Evolutionary conservation across 1,284 basidiomycete species (phyloP), one percentile per base, ranked within the genome.

Genomic region (Apiotrichum veenhuisii): DNA sequence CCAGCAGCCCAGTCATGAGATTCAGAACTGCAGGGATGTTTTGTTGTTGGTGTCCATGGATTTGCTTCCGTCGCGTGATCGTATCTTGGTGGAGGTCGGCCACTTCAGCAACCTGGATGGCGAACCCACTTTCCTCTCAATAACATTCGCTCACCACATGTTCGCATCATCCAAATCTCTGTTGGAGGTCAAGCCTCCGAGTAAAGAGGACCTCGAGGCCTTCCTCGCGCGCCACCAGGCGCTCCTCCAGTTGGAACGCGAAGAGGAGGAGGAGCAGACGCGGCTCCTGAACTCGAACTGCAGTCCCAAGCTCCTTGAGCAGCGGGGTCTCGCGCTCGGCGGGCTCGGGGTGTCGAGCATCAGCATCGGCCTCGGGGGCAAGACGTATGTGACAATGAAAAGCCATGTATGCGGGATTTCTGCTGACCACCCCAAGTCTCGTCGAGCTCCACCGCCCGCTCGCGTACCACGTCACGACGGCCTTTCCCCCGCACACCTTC

Each of bases 401-500:
- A 5, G 5, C 30, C 9, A 5, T 45, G 7, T 3, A 25, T 9
- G 2, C 8, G 20, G 1, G 0, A 17, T 1, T 18, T 17, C 9
- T 38, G 34, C 52, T 59, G 48, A 55, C n/a, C n/a, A 40, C 17
- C 12, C 3, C 1, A 64, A 93, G 90, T 54, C 77, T 96, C 52
- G 83, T 96, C 43, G 91, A 95, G 75, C 79, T 97, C 17, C 88
- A 92, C 70, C 80, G 91, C 58, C 89, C 92, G 0, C 77, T 84
- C 7, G 91, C 89, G 17, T 89, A 90, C 68, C 88, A 93, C 68
- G 78, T 83, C 1, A 84, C 79, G 25, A 79, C 85, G 0, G 63
- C 83, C 1, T 87, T 96, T 60, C 91, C 91, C 10, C 87, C 91
- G 5, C 92, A 97, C 77, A 87, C 84, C 0, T 84, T 96, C 66